Base-by-base conservation (phyloP, 805 yeast species). In the Metschnikowia lochheadii region DNA sequence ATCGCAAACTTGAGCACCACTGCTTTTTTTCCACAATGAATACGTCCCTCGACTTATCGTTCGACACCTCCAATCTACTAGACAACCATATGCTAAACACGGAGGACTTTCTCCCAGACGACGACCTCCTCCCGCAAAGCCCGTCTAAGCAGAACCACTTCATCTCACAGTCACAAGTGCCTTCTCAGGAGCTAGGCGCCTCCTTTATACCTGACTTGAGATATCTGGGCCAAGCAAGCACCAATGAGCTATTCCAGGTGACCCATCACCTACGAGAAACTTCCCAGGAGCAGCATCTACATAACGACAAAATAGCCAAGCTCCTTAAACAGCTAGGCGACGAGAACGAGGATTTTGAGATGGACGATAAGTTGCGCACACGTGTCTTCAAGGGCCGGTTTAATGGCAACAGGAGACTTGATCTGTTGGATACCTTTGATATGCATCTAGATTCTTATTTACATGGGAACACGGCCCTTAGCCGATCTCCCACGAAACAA, bases 251-350 rank as follows among this genome's bases (percentile, higher is more conserved):
- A 18, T 71, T 71, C 49, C 72, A 64, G 55, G 63, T 64, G 26
- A 66, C 71, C 1, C 59, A 58, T 42, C 62, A 55, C 42, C 53
- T 61, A 29, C 61, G 68, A 48, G 41, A 60, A 29, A 18, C 18
- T n/a, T 37, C 42, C 20, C 41, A 53, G 29, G 57, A 56, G 31
- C 59, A 56, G 20, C 35, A 40, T 15, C 58, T 72, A 31, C 62
- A 63, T 40, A 70, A 70, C 48, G 62, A 66, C 53, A 74, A 73
- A 51, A 63, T 74, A 37, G 70, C 67, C 33, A 70, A 69, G 49
- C 62, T 75, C 54, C 63, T 74, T 21, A 62, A 68, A 47, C 59
- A 76, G 48, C 66, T 65, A 23, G 53, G 48, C 15, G 60, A 62
- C 17, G 65, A 67, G 7, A 58, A 70, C 35, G 64, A 62, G 31